Conservation (phyloP, 106 monocot species). For the Vanilla planifolia region DNA sequence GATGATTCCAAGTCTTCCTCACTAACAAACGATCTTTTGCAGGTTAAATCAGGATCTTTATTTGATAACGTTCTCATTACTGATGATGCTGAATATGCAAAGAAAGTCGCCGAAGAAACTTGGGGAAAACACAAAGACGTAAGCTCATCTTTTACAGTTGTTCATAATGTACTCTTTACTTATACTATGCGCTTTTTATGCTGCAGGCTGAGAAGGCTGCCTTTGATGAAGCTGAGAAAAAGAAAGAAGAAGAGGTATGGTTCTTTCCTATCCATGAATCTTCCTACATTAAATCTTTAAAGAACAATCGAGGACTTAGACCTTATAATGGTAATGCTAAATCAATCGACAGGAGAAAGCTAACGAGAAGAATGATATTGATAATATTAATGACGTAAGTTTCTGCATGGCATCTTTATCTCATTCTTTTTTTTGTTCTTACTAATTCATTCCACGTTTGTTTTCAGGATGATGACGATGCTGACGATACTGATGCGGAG, state of each 20-base stretch:
- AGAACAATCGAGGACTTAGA: not conserved
- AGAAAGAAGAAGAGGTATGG: constrained; percentile 29
- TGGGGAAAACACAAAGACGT: constrained; percentile 60
- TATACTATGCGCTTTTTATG: not conserved
- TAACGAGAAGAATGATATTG: constrained; percentile 11
- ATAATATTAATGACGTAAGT: not conserved
- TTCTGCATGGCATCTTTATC: not conserved
- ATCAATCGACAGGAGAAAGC: not conserved
- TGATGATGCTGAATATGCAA: constrained; percentile 89
- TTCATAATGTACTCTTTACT: not conserved
- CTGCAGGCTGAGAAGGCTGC: constrained; percentile 57
- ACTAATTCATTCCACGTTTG: not conserved
- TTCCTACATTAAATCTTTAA: not conserved
- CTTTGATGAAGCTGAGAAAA: constrained; percentile 49
- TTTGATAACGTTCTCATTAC: constrained; percentile 76
- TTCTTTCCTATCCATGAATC: not conserved
- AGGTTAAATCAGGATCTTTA: constrained; percentile 77
- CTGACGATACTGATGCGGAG: not conserved
- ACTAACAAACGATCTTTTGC: not conserved
- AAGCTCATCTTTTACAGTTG: constrained; percentile 1
- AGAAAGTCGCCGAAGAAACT: constrained; percentile 68
- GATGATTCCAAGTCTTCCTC: not conserved
- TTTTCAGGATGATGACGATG: constrained; percentile 4
- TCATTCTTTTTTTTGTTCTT: not conserved
- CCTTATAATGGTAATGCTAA: not conserved